Base-by-base conservation (phyloP, 345 rosid genomes). In the Turritis glabra region DNA sequence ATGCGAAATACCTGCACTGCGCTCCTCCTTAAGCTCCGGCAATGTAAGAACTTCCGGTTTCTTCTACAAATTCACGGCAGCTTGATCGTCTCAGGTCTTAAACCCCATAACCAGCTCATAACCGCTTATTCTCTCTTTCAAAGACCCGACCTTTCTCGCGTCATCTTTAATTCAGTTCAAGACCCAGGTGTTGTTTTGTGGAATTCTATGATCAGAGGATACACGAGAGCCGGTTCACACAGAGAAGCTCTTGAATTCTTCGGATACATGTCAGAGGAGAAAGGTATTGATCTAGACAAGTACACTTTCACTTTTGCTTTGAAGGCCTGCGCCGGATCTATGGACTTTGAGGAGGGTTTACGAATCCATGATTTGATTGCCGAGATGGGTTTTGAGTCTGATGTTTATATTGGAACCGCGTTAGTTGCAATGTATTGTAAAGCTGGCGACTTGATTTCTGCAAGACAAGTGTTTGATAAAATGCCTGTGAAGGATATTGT, bases 271-370 rank as follows among this genome's bases (percentile, higher is more conserved):
- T 71, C 68, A 54, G 66, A 62, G 48, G 57, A 57, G 67, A 57
- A 71, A 46, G 67, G 85, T 63, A 46, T 89, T 5, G 82, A 66
- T 30, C 89, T 89, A 7, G 87, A 89, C 55, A 84, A 84, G 58
- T 82, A 78, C 73, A 89, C 88, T 67, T 81, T 85, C 73, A 80
- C 85, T 47, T 89, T 85, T 73, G 91, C 78, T 72, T 84, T 89
- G 83, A 89, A 85, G 40, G 91, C 89, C 47, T 89, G 84, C 47
- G 38, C 84, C 3, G 87, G 86, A 26, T 57, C 80, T 25, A 26
- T 59, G 58, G 77, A 82, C 58, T 75, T 82, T 50, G 41, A 84
- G 66, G 82, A 80, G 69, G 91, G 94, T 29, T n/a, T 85, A 58
- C 68, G 78, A 46, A 66, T 89, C 30, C 88, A 85, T 52, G 54